These are phyloP conservation scores for Gossypium australe DNA, from an alignment of 345 rosid species.

Conservation along the genomic window DNA sequence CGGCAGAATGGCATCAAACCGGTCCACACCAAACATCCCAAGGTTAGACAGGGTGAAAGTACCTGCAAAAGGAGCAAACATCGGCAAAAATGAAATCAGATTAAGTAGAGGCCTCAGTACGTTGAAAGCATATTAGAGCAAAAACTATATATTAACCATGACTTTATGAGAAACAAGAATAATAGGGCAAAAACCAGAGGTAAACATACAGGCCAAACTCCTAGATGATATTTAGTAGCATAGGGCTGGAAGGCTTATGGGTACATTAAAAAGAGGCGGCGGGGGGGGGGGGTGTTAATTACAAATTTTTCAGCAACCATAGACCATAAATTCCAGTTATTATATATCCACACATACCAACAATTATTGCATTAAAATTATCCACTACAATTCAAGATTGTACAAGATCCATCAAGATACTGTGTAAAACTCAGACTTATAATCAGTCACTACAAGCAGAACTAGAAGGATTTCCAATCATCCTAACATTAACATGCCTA, in stretches of 20 bases:
- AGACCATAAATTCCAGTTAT: background rate
- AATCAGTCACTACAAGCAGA: background rate
- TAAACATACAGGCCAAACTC: background rate
- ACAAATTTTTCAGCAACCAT: background rate
- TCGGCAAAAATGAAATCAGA: background rate
- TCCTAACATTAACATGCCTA: background rate
- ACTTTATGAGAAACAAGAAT: background rate
- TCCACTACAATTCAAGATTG: background rate
- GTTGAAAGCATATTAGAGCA: background rate
- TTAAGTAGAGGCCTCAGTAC: background rate
- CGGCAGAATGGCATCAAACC: conserved; percentile 93
- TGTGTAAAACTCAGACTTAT: background rate
- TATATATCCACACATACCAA: background rate
- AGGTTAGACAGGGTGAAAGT: conserved; percentile 58
- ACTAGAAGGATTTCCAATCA: background rate
- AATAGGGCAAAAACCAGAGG: background rate
- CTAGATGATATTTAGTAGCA: background rate
- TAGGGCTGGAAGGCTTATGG: background rate
- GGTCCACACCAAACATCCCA: conserved; percentile 96
- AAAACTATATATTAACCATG: background rate
- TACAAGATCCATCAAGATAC: background rate
- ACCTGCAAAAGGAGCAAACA: conserved; percentile 35
- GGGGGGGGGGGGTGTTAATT: background rate
- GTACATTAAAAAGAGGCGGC: background rate
- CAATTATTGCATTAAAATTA: background rate